Conservation (phyloP, 805 yeast genomes). For the Yamadazyma scolyti region DNA sequence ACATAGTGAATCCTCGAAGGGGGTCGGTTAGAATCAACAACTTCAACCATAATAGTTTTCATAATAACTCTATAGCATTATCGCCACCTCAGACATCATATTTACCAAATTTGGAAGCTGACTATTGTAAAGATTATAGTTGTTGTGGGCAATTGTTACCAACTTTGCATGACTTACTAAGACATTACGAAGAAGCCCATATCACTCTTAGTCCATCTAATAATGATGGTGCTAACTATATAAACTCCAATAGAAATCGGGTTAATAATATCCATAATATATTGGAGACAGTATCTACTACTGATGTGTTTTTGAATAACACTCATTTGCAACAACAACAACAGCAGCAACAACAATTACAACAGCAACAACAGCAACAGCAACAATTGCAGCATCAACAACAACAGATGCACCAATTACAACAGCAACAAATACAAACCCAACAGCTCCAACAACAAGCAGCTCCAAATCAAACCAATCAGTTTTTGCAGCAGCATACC, state of each 20-base stretch:
- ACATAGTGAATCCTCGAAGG: slow-evolving; percentile 17
- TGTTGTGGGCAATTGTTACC: slow-evolving; percentile 95
- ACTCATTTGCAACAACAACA: slow-evolving; percentile 16
- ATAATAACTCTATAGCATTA: slow-evolving; percentile 25
- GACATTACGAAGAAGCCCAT: slow-evolving; percentile 96
- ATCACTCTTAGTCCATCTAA: slow-evolving; percentile 56
- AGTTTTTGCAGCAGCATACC: slow-evolving; percentile 9
- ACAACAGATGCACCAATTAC: slow-evolving; percentile 9
- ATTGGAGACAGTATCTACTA: slow-evolving; percentile 88
- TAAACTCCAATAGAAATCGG: slow-evolving; percentile 28
- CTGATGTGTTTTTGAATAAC: slow-evolving; percentile 75
- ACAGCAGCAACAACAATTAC: slow-evolving; percentile 14
- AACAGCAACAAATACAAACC: slow-evolving; percentile 10
- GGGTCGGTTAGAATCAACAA: slow-evolving; percentile 30
- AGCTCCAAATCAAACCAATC: slow-evolving; percentile 3
- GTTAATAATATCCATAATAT: slow-evolving; percentile 50
- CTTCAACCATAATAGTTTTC: slow-evolving; percentile 8
- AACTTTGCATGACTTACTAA: slow-evolving; percentile 85
- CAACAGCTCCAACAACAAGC: slow-evolving; percentile 8
- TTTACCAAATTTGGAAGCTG: slow-evolving; percentile 89
- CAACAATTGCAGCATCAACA: slow-evolving; percentile 13
- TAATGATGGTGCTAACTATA: slow-evolving; percentile 26
- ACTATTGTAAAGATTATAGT: slow-evolving; percentile 92
- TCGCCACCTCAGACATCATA: slow-evolving; percentile 75
- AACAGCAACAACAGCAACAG: slow-evolving; percentile 14